Evolutionary conservation across 352 stramenopile species (phyloP).

Genomic region (Phytophthora lateralis): DNA sequence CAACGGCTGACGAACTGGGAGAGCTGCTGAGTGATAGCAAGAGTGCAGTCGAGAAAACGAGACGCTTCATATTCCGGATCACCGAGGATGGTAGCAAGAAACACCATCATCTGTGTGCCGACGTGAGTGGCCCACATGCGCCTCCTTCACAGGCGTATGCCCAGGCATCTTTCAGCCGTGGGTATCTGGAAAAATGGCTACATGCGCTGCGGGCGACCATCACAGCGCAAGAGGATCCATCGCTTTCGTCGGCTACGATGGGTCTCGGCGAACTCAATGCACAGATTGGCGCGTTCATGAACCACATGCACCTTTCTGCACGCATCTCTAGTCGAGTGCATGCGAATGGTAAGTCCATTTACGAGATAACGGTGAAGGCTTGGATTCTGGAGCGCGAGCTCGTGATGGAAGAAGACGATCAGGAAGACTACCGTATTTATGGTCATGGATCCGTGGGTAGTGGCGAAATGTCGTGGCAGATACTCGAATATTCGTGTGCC

Average conservation of each 20-base stretch:
- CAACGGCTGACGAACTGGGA: conserved; percentile 61
- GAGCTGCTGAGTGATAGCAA: conserved; percentile 37
- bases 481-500: conserved; percentile 68
- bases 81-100: conserved; percentile 36
- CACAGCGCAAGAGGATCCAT: neutral
- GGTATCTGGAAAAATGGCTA: conserved; percentile 59
- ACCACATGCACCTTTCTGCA: conserved; percentile 57
- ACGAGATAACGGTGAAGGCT: conserved; percentile 58
- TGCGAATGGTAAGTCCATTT: conserved; percentile 39
- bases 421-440: conserved; percentile 2
- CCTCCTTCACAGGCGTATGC: conserved; percentile 18
- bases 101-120: conserved; percentile 65
- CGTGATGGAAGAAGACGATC: conserved; percentile 18
- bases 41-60: conserved; percentile 55
- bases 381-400: conserved; percentile 73
- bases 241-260: conserved; percentile 11
- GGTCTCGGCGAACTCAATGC: conserved; percentile 46
- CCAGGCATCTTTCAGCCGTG: conserved; percentile 41
- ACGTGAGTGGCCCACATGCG: conserved; percentile 22
- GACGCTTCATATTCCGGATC: conserved; percentile 73
- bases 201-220: conserved; percentile 35
- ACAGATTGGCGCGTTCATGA: conserved; percentile 49
- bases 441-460: conserved; percentile 2
- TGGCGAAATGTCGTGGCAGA: conserved; percentile 49
- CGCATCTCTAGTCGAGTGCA: conserved; percentile 38